Evolutionary conservation across 192 early-diverging fungal genomes (phyloP), one percentile per base, ranked within the genome.

Genomic region (Backusella tarrabulga): DNA sequence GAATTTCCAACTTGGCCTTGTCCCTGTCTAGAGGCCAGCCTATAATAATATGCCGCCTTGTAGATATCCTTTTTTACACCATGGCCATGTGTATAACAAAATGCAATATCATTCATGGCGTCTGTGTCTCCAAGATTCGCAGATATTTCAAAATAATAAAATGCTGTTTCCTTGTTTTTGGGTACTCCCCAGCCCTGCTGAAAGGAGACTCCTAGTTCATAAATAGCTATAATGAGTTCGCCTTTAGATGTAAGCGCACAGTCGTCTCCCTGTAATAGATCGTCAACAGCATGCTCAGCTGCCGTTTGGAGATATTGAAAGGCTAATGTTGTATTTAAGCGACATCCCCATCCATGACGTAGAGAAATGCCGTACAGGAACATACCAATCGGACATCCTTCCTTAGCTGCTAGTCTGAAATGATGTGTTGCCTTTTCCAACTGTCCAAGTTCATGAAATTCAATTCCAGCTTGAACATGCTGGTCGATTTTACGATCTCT

Each of bases 111-210:
- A 17, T 88, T 87, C 77, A 92, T 92, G 0, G 93, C 90, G 69
- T 94, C 93, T 5, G 87, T 81, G 76, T 94, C 93, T 6, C 93
- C 93, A 40, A 94, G 80, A 46, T 93, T 88, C 9, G 94, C 94
- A 8, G 93, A 92, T 54, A 95, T 88, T 75, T 93, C 90, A 81
- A 95, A 95, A 77, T 92, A 95, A 68, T 92, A 89, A 0, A 90
- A 92, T 0, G 94, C 94, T 1, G 88, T 89, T 50, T 87, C 83
- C 66, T 92, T 94, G 80, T 93, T 90, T 52, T 90, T 91, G 35
- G 70, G 66, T 63, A 93, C 93, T 70, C 94, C 94, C 93, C 93
- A 93, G 12, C 94, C 94, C 54, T 95, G 92, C 41, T 91, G 88
- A 73, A 92, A 95, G 77, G 91, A 92, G 73, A 92, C 88, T 6